Conservation (phyloP, 1,139 yeast genomes). For the Hanseniaspora sp. region DNA sequence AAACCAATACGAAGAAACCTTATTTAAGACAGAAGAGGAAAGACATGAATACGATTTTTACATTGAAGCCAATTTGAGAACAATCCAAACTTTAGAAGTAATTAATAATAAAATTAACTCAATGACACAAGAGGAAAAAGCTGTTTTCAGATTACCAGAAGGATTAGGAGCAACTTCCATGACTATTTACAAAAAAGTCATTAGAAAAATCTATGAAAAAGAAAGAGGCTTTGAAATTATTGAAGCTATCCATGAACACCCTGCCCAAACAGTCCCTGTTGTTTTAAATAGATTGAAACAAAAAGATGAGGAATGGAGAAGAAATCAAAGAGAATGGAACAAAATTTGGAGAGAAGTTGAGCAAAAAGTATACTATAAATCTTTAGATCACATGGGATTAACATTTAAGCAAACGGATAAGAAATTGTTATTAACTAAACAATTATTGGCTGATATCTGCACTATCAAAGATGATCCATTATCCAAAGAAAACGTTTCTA, state of each 20-base stretch:
- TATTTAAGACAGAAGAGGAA: conserved; percentile 93
- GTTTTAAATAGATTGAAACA: conserved; percentile 85
- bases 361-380: conserved; percentile 84
- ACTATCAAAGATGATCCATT: conserved; percentile 78
- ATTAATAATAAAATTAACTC: conserved; percentile 88
- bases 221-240: conserved; percentile 94
- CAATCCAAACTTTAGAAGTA: conserved; percentile 90
- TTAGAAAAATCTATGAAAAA: conserved; percentile 83
- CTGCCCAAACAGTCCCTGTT: conserved; percentile 89
- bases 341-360: conserved; percentile 98
- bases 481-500: conserved; percentile 6
- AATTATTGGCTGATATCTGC: conserved; percentile 79
- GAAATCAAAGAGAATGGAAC: conserved; percentile 98
- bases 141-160: conserved; percentile 73
- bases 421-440: conserved; percentile 79
- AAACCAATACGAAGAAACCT: conserved; percentile 90
- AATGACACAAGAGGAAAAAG: conserved; percentile 85
- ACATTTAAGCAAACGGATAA: conserved; percentile 95
- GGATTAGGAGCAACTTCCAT: conserved; percentile 86
- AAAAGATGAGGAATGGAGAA: conserved; percentile 97
- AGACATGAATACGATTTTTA: conserved; percentile 92
- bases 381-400: conserved; percentile 87
- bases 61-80: conserved; percentile 88
- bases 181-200: conserved; percentile 86
- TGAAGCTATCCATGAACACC: conserved; percentile 89